A percentile compares a stretch with the other conserved stretches of the same genome.
phyloP scores from a whole-genome alignment of 495 filamentous ascomycete species.

The Aspergillus funiculosus region DNA sequence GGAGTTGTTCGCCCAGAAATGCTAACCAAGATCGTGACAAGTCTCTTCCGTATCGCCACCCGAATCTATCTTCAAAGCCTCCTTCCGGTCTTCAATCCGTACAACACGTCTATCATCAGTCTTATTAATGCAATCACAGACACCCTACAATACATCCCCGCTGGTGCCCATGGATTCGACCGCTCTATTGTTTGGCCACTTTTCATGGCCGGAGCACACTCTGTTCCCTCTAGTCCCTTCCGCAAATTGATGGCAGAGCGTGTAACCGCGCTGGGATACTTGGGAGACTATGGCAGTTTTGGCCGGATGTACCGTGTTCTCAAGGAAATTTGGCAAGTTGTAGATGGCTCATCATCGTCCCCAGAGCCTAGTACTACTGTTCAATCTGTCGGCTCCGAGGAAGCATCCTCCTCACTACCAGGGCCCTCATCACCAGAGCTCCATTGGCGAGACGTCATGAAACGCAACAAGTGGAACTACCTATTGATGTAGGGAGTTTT shows the following conservation, averaged over 20 bases:
- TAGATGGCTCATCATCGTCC: conserved; percentile 43
- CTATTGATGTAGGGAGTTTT: conserved; percentile 64
- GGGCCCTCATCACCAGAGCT: conserved; percentile 35
- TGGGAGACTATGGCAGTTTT: conserved; percentile 75
- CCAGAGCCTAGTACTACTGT: background rate
- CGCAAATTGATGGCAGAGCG: conserved; percentile 69
- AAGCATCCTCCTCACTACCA: background rate
- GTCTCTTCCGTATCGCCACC: conserved; percentile 82
- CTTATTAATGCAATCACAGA: conserved; percentile 65
- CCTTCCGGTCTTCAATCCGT: conserved; percentile 71
- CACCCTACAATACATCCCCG: conserved; percentile 69
- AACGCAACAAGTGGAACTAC: conserved; percentile 78
- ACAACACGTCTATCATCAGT: conserved; percentile 56
- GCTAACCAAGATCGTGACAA: conserved; percentile 75
- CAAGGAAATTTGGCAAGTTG: conserved; percentile 71
- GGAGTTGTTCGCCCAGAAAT: conserved; percentile 70
- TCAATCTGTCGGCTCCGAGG: background rate
- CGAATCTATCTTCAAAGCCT: conserved; percentile 91
- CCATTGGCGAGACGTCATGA: conserved; percentile 94
- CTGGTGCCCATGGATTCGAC: conserved; percentile 79
- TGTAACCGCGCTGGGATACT: conserved; percentile 60
- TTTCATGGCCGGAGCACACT: conserved; percentile 72
- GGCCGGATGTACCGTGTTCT: conserved; percentile 73
- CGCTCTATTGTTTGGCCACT: conserved; percentile 88
- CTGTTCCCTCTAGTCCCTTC: conserved; percentile 61